These are phyloP conservation scores for Mucor lusitanicus DNA, from an alignment of 371 early-diverging fungal species.

Conservation along the genomic window DNA sequence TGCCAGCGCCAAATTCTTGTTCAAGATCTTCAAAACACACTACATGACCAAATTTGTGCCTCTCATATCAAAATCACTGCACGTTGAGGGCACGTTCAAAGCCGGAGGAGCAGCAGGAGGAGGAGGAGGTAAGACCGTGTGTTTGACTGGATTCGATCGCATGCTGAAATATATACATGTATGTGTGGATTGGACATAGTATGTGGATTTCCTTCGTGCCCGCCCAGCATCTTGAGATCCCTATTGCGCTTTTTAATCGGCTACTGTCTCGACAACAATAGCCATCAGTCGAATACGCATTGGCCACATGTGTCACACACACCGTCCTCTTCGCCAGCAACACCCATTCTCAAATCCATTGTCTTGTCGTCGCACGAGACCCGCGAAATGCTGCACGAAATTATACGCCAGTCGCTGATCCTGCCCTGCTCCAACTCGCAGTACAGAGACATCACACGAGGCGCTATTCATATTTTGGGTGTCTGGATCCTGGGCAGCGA, in stretches of 20 bases:
- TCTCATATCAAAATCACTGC: conserved; percentile 46
- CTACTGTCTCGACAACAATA: conserved; percentile 58
- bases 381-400: conserved; percentile 77
- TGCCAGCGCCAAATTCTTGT: conserved; percentile 71
- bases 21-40: conserved; percentile 63
- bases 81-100: conserved; percentile 39
- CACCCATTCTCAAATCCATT: conserved; percentile 69
- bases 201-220: conserved; percentile 71
- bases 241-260: conserved; percentile 70
- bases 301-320: conserved; percentile 41
- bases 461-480: conserved; percentile 72
- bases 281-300: conserved; percentile 20
- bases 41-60: conserved; percentile 79
- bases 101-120: too few relatives aligned
- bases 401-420: conserved; percentile 68
- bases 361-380: conserved; percentile 67
- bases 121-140: conserved; percentile 36
- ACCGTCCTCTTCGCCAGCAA: conserved; percentile 66
- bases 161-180: not conserved
- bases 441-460: conserved; percentile 67
- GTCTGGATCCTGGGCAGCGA: conserved; percentile 71
- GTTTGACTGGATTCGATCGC: too few relatives aligned
- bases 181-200: too few relatives aligned
- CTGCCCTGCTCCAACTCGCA: conserved; percentile 57
- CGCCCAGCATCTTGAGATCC: conserved; percentile 68